A percentile compares a stretch with the other conserved stretches of the same genome.
Evolutionary conservation across 2,329 filamentous ascomycete genomes (phyloP).

Genomic region (Fusarium mangiferae): DNA sequence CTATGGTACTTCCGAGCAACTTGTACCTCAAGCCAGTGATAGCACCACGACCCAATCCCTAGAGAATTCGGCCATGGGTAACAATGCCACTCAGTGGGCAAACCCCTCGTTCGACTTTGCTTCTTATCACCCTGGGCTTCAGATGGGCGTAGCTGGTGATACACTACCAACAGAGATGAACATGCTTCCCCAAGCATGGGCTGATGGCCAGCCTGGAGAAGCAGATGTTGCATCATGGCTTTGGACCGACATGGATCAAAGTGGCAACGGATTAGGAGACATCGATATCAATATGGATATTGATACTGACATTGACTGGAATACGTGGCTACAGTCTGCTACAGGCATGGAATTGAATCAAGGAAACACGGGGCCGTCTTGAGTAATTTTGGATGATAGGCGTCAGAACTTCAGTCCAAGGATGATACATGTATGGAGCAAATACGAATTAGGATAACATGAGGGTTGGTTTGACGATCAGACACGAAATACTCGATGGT

Average conservation of each 20-base stretch:
- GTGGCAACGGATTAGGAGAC: slow-evolving; percentile 43
- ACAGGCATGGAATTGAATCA: slow-evolving; percentile 43
- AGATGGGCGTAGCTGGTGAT: not conserved
- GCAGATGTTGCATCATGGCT: slow-evolving; percentile 46
- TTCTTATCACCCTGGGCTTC: not conserved
- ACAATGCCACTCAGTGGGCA: not conserved
- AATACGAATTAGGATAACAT: too few relatives aligned
- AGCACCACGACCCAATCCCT: not conserved
- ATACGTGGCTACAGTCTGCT: slow-evolving; percentile 50
- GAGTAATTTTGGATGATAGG: accelerated
- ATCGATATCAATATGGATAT: slow-evolving; percentile 46
- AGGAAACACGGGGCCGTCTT: not conserved
- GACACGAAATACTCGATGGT: too few relatives aligned
- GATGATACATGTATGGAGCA: not conserved
- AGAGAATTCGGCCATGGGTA: not conserved
- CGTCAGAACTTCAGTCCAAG: not conserved
- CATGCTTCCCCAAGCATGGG: slow-evolving; percentile 2
- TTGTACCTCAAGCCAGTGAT: not conserved
- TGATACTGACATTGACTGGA: slow-evolving; percentile 49
- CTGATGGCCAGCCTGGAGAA: not conserved
- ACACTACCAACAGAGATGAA: not conserved
- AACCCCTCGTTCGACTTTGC: not conserved
- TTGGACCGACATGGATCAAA: slow-evolving; percentile 48
- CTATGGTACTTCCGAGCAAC: accelerated
- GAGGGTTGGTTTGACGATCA: accelerated